Base-by-base conservation (phyloP, 2,329 filamentous ascomycete species). In the Fusarium sp. region DNA sequence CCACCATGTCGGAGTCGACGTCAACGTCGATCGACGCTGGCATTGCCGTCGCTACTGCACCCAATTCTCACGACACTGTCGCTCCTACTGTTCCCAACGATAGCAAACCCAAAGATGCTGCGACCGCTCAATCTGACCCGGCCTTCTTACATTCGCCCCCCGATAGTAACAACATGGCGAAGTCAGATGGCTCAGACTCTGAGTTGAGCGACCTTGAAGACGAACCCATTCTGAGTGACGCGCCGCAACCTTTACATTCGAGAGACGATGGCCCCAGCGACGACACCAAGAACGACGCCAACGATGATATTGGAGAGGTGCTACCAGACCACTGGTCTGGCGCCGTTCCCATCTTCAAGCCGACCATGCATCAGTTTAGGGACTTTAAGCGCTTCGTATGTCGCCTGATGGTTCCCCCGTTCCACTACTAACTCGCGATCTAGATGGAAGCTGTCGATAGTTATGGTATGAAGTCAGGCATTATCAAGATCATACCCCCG, bases 401-500 rank as follows among this genome's bases (percentile, higher is more conserved):
- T 83, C 62, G 13, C 31, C 31, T 44, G 10, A 31, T 33, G 22
- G n/a, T 22, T 28, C n/a, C 26, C 33, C 33, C 44, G 19, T 42
- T 24, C 34, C 28, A 39, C 10, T 55, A 63, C 78, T 80, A 67
- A 80, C 77, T 58, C 54, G 8, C 38, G n/a, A 71, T 50, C 39
- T 61, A 91, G 88, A 90, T 91, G 85, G 89, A 90, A 76, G 94
- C 93, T 80, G 89, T 99, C 66, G 93, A 99, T 79, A 89, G 90
- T 70, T 97, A 97, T 79, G 96, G 96, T 75, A 99, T 99, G 96
- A 93, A 94, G 81, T 96, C 94, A 22, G 96, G 96, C 36, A 98
- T 99, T 74, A 90, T 98, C 77, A 98, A 99, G 82, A 92, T 99
- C 61, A 91, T 98, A 54, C 94, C 96, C 28, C 96, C 96, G 1